Evolutionary conservation across 106 monocot genomes (phyloP), one percentile per base, ranked within the genome.

Genomic region (Phalaenopsis aphrodite): DNA sequence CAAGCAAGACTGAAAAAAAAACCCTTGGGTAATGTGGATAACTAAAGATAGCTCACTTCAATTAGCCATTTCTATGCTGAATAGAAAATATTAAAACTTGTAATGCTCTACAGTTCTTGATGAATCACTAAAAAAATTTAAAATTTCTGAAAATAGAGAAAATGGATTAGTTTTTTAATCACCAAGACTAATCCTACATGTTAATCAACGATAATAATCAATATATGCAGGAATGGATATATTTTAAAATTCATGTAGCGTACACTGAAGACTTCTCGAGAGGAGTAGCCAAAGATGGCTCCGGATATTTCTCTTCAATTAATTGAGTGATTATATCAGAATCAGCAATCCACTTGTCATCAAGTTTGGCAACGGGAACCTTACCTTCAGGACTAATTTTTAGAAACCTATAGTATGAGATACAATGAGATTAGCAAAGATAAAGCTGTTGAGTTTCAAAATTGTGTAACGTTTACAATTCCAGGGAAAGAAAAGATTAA

Each of bases 321-420:
- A 78, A 56, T 81, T 92, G 87, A 1, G 89, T 78, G 23, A 92
- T 92, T 52, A 89, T 80, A 85, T 92, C 91, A 78, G 91, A 92
- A 87, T 92, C 88, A 84, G 87, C 46, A 84, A 92, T 41, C 91
- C 91, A 92, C 8, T 85, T 87, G 55, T 89, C 87, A 64, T 87
- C 91, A 37, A 91, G 73, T 83, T 89, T 92, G 76, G 84, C 78
- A 61, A 87, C 72, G 16, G 88, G 89, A 78, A 89, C 91, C 82
- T 85, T 92, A 24, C 91, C 91, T 65, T 87, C 89, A 18, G 91
- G 84, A 82, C 65, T 87, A 57, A 87, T 68, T 69, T 82, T 76
- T 80, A 89, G 49, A 61, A 89, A 92, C 91, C 91, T 91, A 61
- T 58, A 61, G 24, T 12, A 79, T 47, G 23, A 43, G 21, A 4